Evolutionary conservation across 2,329 filamentous ascomycete species (phyloP).

Genomic region (Cladosporium austrohemisphaericum): DNA sequence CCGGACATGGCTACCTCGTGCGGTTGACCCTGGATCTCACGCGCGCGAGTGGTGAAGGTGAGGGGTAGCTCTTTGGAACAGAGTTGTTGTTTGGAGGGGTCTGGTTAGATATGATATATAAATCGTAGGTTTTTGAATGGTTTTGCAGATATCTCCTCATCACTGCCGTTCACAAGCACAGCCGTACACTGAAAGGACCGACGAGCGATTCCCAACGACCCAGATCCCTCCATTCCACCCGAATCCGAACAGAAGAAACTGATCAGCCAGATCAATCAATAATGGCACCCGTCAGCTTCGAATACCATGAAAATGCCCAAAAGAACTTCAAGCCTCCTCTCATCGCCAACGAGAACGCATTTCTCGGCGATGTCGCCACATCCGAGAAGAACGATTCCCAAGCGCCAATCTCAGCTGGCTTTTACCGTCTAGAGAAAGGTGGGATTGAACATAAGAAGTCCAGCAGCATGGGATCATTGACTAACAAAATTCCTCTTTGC

Average conservation of each 20-base stretch:
- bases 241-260: neutral
- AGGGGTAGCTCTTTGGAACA: conserved; percentile 1
- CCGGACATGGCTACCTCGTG: conserved; percentile 6
- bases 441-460: neutral
- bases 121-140: neutral
- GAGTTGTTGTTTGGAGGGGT: too few species aligned
- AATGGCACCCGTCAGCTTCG: conserved; percentile 36
- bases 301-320: conserved; percentile 57
- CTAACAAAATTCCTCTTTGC: neutral
- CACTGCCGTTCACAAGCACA: too few species aligned
- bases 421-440: conserved; percentile 64
- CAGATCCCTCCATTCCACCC: neutral
- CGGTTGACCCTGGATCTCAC: neutral
- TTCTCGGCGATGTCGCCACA: conserved; percentile 56
- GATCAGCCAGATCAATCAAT: neutral
- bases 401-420: conserved; percentile 59
- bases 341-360: conserved; percentile 66
- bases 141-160: too few species aligned
- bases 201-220: too few species aligned
- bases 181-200: too few species aligned
- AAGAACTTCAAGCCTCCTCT: conserved; percentile 59
- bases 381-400: conserved; percentile 54
- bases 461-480: neutral
- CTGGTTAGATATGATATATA: neutral
- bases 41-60: neutral